phyloP scores from a whole-genome alignment of 163 green algal species.

The Scenedesmus sp. region DNA sequence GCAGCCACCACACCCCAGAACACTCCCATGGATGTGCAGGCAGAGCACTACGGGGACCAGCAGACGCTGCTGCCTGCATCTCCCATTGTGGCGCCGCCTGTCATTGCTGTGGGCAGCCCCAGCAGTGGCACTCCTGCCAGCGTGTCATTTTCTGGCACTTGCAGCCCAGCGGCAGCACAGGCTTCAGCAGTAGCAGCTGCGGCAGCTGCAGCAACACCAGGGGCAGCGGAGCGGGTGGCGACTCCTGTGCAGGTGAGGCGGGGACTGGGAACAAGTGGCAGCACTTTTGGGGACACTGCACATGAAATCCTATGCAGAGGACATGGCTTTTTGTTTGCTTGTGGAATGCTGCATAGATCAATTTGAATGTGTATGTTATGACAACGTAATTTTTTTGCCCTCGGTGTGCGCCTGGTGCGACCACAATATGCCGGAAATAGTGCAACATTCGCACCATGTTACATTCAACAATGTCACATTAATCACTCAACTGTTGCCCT shows the following conservation, averaged over 20 bases:
- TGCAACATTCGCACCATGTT: background rate
- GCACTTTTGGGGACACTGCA: no score
- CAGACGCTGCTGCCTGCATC: background rate
- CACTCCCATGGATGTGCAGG: slow-evolving; percentile 33
- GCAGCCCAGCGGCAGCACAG: background rate
- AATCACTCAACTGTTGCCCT: no score
- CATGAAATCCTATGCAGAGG: no score
- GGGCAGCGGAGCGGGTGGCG: background rate
- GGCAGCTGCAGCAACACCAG: background rate
- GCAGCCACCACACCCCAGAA: slow-evolving; percentile 19
- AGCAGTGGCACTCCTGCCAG: slow-evolving; percentile 15
- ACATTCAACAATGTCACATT: no score
- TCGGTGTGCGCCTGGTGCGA: background rate
- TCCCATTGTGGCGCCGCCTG: background rate
- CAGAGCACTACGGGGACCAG: background rate
- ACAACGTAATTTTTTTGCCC: background rate
- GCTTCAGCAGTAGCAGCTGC: background rate
- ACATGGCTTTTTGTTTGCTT: no score
- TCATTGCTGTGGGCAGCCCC: background rate
- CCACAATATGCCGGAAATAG: background rate
- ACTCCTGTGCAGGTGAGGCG: background rate
- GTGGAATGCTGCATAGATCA: no score
- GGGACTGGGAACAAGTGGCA: background rate
- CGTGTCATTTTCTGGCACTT: slow-evolving; percentile 1
- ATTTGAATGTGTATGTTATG: background rate